Evolutionary conservation across 2,329 filamentous ascomycete species (phyloP).

Genomic region (Paraphoma sp.): DNA sequence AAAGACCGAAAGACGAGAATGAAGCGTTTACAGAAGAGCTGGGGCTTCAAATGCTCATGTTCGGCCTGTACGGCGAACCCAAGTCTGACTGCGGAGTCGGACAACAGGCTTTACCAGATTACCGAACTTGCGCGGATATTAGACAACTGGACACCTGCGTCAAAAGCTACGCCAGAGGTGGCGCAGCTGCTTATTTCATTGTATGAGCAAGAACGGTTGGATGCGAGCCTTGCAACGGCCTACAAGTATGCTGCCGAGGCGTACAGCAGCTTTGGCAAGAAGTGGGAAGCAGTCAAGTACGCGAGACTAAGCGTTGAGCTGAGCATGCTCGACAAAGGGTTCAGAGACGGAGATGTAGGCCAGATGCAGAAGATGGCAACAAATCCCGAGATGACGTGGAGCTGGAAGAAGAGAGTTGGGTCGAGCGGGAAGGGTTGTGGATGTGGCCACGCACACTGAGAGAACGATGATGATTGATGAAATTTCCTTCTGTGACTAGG

Average conservation of each 20-base stretch:
- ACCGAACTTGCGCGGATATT: constrained; percentile 32
- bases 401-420: constrained; percentile 42
- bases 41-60: constrained; percentile 52
- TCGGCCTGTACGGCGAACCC: constrained; percentile 44
- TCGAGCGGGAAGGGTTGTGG: constrained; percentile 22
- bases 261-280: constrained; percentile 45
- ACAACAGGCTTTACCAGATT: constrained; percentile 44
- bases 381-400: constrained; percentile 39
- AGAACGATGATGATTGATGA: no score
- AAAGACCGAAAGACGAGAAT: constrained; percentile 37
- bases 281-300: constrained; percentile 38
- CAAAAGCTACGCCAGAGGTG: constrained; percentile 36
- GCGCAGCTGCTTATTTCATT: constrained; percentile 45
- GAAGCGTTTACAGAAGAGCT: constrained; percentile 38
- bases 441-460: constrained; percentile 29
- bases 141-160: constrained; percentile 35
- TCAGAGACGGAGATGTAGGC: constrained; percentile 29
- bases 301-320: constrained; percentile 35
- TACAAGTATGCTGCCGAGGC: constrained; percentile 50
- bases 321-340: constrained; percentile 40
- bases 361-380: constrained; percentile 37
- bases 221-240: constrained; percentile 44
- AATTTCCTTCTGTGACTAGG: no score
- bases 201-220: constrained; percentile 47
- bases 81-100: constrained; percentile 33